These are phyloP conservation scores for Ophiostoma perfectum DNA, from an alignment of 2,329 filamentous ascomycete species.

Conservation along the genomic window DNA sequence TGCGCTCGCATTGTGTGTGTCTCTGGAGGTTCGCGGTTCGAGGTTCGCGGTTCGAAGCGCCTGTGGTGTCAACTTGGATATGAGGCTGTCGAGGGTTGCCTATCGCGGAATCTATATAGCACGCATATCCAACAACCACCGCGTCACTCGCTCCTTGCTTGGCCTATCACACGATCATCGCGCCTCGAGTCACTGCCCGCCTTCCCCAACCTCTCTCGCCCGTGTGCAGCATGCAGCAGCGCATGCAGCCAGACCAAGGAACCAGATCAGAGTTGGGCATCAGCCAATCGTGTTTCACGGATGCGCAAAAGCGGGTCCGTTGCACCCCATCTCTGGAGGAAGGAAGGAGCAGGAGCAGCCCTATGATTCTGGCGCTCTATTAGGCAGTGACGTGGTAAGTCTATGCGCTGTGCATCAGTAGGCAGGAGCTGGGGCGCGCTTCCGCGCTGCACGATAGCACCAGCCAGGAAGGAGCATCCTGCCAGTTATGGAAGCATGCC, in stretches of 20 bases:
- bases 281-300: conserved; percentile 3
- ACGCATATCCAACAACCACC: neutral
- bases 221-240: conserved; percentile 1
- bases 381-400: neutral
- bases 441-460: no score
- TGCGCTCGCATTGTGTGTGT: neutral
- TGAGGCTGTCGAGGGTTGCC: neutral
- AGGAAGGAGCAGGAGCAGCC: neutral
- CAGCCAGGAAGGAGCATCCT: neutral
- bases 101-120: conserved; percentile 1
- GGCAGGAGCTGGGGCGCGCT: no score
- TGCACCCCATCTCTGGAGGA: neutral
- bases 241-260: conserved; percentile 8
- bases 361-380: neutral
- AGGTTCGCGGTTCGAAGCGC: neutral
- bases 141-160: neutral
- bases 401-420: neutral
- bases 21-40: neutral
- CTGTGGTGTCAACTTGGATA: neutral
- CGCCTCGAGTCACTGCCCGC: neutral
- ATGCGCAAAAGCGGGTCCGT: neutral
- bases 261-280: neutral
- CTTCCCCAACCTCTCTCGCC: neutral
- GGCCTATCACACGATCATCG: neutral
- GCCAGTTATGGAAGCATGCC: neutral